phyloP scores from a whole-genome alignment of 306 rosid species.

The Lablab purpureus region DNA sequence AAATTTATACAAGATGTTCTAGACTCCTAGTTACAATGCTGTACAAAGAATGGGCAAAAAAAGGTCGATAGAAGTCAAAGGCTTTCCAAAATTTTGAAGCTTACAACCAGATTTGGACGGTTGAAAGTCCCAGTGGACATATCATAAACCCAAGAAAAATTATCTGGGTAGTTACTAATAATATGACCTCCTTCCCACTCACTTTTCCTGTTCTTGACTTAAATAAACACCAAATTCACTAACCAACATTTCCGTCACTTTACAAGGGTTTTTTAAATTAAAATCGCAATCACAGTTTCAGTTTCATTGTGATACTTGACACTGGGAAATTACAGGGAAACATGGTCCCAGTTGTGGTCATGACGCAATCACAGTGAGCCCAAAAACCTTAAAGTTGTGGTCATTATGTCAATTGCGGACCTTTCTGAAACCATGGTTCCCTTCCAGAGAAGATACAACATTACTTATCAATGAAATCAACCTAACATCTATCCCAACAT shows the following conservation, averaged over 20 bases:
- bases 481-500: conserved; percentile 5
- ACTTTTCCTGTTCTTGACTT: conserved; percentile 15
- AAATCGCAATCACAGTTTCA: not conserved
- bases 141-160: conserved; percentile 15
- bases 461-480: not conserved
- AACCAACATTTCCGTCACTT: conserved; percentile 16
- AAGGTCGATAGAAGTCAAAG: conserved; percentile 10
- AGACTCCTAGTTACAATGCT: conserved; percentile 8
- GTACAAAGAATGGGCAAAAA: not conserved
- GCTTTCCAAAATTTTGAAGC: conserved; percentile 1
- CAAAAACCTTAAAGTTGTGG: not conserved
- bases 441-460: conserved; percentile 29
- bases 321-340: not conserved
- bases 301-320: not conserved
- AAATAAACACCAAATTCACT: conserved; percentile 26
- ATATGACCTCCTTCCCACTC: conserved; percentile 9
- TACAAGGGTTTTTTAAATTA: not conserved
- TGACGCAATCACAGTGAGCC: not conserved
- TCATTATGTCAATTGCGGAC: not conserved
- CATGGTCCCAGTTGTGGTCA: not conserved
- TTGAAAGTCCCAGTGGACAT: not conserved
- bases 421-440: conserved; percentile 3
- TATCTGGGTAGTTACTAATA: not conserved
- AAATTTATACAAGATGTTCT: conserved; percentile 10
- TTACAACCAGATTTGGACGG: conserved; percentile 12